A percentile compares a stretch with the other conserved stretches of the same genome.
phyloP scores from a whole-genome alignment of 495 filamentous ascomycete species.

The Xylaria longipes region DNA sequence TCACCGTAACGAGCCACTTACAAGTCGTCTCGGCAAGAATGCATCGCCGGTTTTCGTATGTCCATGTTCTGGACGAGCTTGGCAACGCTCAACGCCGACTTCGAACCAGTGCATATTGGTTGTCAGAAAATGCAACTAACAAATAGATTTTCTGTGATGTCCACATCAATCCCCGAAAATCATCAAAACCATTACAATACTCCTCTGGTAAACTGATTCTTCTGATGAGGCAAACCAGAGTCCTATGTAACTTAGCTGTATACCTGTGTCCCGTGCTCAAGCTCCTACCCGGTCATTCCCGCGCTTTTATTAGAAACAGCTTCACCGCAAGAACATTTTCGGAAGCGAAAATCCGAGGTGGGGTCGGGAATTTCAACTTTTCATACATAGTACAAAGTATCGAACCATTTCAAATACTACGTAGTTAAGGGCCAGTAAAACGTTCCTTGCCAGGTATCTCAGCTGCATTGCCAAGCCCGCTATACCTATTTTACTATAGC shows the following conservation, averaged over 20 bases:
- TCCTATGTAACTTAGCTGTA: conserved; percentile 6
- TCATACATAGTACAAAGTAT: not conserved
- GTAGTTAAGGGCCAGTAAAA: no score
- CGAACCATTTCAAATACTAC: conserved; percentile 11
- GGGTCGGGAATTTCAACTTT: conserved; percentile 23
- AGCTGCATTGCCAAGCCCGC: no score
- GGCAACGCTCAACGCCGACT: not conserved
- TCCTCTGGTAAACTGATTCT: not conserved
- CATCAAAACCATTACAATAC: not conserved
- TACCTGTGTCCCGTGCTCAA: conserved; percentile 35
- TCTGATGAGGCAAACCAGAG: not conserved
- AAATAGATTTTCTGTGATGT: not conserved
- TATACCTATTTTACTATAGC: no score
- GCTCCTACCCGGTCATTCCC: conserved; percentile 25
- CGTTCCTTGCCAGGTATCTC: no score
- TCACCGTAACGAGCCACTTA: conserved; percentile 4
- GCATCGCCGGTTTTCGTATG: not conserved
- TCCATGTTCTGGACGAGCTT: conserved; percentile 10
- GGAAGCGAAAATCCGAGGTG: conserved; percentile 31
- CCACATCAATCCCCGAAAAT: not conserved
- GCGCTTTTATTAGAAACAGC: conserved; percentile 35
- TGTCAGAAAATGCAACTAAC: not conserved
- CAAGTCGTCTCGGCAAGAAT: conserved; percentile 3
- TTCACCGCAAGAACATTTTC: conserved; percentile 40
- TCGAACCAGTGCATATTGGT: not conserved